Percentiles rank a stretch among this genome's conserved stretches.
phyloP scores from a whole-genome alignment of 2,329 filamentous ascomycete species.

The Epichloe uncinata region DNA sequence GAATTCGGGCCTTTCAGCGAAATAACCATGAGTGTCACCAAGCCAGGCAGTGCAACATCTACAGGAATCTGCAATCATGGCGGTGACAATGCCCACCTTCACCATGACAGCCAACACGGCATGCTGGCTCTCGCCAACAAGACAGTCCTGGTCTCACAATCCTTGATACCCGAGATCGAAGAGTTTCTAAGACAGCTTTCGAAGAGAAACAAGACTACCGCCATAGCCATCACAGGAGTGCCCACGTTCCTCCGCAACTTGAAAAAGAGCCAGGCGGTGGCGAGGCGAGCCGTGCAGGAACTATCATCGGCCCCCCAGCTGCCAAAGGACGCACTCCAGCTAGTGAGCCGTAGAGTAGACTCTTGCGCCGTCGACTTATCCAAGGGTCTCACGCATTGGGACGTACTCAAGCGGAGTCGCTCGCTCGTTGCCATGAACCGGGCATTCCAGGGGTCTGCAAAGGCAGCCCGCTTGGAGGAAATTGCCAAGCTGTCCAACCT shows the following conservation, averaged over 20 bases:
- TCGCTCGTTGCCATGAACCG: conserved; percentile 19
- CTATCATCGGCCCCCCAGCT: conserved; percentile 4
- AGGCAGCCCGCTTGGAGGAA: conserved; percentile 13
- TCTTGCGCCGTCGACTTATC: conserved; percentile 11
- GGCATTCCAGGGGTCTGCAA: conserved; percentile 19
- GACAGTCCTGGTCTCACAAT: conserved; percentile 5
- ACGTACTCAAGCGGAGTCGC: conserved; percentile 19
- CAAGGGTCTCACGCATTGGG: conserved; percentile 18
- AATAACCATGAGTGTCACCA: not conserved
- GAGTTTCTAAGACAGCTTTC: conserved; percentile 6
- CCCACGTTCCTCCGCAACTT: conserved; percentile 9
- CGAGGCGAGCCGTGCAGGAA: conserved; percentile 6
- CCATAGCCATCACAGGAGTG: conserved; percentile 13
- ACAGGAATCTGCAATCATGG: not conserved
- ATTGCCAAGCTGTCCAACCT: conserved; percentile 11
- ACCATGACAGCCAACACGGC: not conserved
- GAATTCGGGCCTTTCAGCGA: not conserved
- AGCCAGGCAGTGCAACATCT: not conserved
- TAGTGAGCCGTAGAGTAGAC: conserved; percentile 12
- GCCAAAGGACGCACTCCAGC: conserved; percentile 6
- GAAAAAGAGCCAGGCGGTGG: conserved; percentile 7
- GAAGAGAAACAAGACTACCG: conserved; percentile 4
- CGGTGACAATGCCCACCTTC: not conserved
- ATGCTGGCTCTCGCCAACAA: conserved; percentile 6
- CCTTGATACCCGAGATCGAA: conserved; percentile 10